Evolutionary conservation across 116 monocot genomes (phyloP).

Genomic region (Trichopus zeylanicus): DNA sequence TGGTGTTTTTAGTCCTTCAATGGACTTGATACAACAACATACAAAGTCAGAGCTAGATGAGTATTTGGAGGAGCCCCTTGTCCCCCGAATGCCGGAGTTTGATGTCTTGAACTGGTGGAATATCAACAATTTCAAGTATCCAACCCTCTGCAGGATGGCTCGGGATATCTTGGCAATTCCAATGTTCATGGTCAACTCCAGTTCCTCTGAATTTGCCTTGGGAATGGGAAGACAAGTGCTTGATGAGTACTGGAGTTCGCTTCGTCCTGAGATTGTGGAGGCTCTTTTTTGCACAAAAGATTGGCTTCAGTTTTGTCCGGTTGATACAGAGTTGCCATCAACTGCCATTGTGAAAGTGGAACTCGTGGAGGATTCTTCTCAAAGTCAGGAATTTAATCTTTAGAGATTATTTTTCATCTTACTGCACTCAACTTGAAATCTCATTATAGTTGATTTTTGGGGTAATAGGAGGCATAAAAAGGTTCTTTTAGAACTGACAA

Average conservation of each 20-base stretch:
- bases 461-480: too few relatives aligned
- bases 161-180: constrained; percentile 78
- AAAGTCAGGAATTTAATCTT: too few relatives aligned
- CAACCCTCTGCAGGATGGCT: constrained; percentile 83
- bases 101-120: constrained; percentile 93
- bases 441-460: too few relatives aligned
- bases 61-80: constrained; percentile 75
- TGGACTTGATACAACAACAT: constrained; percentile 27
- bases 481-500: too few relatives aligned
- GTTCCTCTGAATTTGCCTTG: constrained; percentile 39
- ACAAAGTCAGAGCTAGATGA: constrained; percentile 77
- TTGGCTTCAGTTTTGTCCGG: constrained; percentile 72
- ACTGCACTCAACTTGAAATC: too few relatives aligned
- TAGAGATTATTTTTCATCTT: too few relatives aligned
- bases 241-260: constrained; percentile 68
- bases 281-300: constrained; percentile 80
- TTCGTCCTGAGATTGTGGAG: constrained; percentile 73
- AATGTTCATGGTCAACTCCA: constrained; percentile 55
- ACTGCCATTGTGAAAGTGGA: constrained; percentile 49
- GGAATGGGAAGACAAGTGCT: constrained; percentile 55
- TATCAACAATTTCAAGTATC: constrained; percentile 68
- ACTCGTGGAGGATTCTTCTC: too few relatives aligned
- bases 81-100: constrained; percentile 68
- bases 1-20: constrained; percentile 66
- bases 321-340: constrained; percentile 21